phyloP scores from a whole-genome alignment of 2,329 filamentous ascomycete species.

The Stagonosporopsis vannaccii region DNA sequence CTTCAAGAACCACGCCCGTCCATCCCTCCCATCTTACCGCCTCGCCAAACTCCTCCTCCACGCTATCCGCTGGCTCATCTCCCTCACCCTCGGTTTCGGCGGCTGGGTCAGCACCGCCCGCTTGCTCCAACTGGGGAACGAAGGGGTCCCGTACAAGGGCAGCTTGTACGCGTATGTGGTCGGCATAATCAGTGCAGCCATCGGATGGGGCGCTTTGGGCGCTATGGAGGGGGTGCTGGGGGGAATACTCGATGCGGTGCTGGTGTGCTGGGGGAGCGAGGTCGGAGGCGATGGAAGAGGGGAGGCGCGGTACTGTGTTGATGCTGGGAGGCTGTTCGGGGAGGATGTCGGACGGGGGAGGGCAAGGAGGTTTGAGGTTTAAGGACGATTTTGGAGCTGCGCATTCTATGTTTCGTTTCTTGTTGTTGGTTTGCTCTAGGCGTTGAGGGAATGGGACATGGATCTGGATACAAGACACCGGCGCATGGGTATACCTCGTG shows the following conservation, averaged over 20 bases:
- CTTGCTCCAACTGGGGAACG: constrained; percentile 68
- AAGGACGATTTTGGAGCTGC: background rate
- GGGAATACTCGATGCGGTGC: constrained; percentile 84
- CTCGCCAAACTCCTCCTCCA: constrained; percentile 91
- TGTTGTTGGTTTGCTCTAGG: background rate
- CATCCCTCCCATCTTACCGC: constrained; percentile 80
- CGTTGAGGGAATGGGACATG: background rate
- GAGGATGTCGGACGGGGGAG: constrained; percentile 49
- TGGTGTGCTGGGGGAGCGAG: constrained; percentile 96
- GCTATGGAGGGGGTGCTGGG: constrained; percentile 89
- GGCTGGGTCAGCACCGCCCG: constrained; percentile 96
- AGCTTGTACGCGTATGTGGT: constrained; percentile 96
- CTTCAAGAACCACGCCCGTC: constrained; percentile 51
- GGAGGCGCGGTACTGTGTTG: constrained; percentile 82
- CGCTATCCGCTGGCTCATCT: constrained; percentile 90
- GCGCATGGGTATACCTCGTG: background rate
- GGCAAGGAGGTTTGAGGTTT: constrained; percentile 39
- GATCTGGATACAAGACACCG: background rate
- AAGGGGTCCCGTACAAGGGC: constrained; percentile 64
- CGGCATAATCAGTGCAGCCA: constrained; percentile 88
- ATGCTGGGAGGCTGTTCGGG: constrained; percentile 88
- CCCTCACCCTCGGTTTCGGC: constrained; percentile 85
- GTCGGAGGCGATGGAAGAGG: constrained; percentile 61
- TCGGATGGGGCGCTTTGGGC: constrained; percentile 91
- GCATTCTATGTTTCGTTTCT: background rate